Percentiles rank a stretch among this genome's conserved stretches.
phyloP scores from a whole-genome alignment of 768 basidiomycete species.

The Filobasidium floriforme region DNA sequence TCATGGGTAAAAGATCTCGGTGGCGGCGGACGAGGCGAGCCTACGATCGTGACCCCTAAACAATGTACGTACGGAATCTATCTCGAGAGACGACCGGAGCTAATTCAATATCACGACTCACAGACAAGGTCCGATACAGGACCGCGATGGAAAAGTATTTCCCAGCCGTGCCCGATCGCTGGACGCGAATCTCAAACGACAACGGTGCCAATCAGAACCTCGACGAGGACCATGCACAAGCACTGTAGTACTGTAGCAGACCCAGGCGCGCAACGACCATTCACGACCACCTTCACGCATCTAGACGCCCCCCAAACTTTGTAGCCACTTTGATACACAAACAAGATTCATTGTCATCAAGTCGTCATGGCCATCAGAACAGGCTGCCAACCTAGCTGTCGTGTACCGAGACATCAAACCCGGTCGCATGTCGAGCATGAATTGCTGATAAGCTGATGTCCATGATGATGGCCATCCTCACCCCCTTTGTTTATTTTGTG shows the following conservation, averaged over 20 bases:
- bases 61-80: slow-evolving; percentile 58
- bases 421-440: too few relatives aligned
- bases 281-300: neutral
- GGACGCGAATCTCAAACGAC: slow-evolving; percentile 25
- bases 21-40: slow-evolving; percentile 71
- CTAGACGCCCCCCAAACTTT: too few relatives aligned
- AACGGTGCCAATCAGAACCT: neutral
- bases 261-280: neutral
- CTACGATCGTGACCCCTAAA: slow-evolving; percentile 92
- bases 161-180: slow-evolving; percentile 43
- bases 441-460: too few relatives aligned
- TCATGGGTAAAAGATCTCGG: slow-evolving; percentile 97
- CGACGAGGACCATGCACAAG: slow-evolving; percentile 16
- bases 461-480: too few relatives aligned
- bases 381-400: neutral
- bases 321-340: too few relatives aligned
- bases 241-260: slow-evolving; percentile 2
- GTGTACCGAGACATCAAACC: neutral
- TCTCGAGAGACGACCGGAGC: neutral
- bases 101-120: neutral
- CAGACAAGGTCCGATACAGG: slow-evolving; percentile 42
- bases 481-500: too few relatives aligned
- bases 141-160: slow-evolving; percentile 45
- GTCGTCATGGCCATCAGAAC: too few relatives aligned
- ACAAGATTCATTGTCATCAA: too few relatives aligned